These are phyloP conservation scores for Chrysochromulina tobinii DNA, from an alignment of 78 protist genomes.

Conservation along the genomic window DNA sequence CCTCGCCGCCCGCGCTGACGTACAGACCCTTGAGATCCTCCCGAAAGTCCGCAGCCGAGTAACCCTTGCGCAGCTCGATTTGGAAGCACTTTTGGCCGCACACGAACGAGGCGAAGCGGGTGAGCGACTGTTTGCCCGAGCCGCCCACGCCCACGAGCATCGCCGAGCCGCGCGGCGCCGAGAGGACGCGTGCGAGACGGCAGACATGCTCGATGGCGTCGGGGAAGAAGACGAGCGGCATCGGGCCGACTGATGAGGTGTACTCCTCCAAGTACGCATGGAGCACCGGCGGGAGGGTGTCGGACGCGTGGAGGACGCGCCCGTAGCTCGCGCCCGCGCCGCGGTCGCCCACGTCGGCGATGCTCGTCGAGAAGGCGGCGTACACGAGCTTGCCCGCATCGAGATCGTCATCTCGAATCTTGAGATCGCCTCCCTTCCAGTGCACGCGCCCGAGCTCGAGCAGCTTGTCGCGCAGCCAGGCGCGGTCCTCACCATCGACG, in stretches of 20 bases:
- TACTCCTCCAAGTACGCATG: constrained; percentile 64
- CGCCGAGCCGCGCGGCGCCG: constrained; percentile 61
- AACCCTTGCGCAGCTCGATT: constrained; percentile 55
- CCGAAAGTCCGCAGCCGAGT: constrained; percentile 57
- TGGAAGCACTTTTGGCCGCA: constrained; percentile 40
- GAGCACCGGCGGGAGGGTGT: constrained; percentile 27
- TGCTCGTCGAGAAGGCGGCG: constrained; percentile 22
- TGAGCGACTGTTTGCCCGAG: constrained; percentile 60
- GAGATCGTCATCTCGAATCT: too few species aligned
- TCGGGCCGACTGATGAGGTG: constrained; percentile 19
- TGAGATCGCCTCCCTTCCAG: constrained; percentile 15
- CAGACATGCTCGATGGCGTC: constrained; percentile 54
- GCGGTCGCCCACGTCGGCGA: neutral
- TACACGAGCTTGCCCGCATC: neutral
- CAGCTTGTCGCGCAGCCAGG: constrained; percentile 47
- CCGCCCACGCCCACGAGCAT: constrained; percentile 74
- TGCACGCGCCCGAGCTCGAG: neutral
- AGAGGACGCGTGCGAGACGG: constrained; percentile 54
- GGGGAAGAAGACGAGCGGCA: constrained; percentile 64
- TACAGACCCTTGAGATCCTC: constrained; percentile 72
- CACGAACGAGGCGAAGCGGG: constrained; percentile 56
- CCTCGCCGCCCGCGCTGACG: constrained; percentile 57
- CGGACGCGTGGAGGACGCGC: constrained; percentile 33
- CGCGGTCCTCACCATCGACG: constrained; percentile 23
- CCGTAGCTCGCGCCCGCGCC: constrained; percentile 5